A percentile compares a stretch with the other conserved stretches of the same genome.
Conservation (phyloP, 2,329 filamentous ascomycete species). For the Exophiala aquamarina region DNA sequence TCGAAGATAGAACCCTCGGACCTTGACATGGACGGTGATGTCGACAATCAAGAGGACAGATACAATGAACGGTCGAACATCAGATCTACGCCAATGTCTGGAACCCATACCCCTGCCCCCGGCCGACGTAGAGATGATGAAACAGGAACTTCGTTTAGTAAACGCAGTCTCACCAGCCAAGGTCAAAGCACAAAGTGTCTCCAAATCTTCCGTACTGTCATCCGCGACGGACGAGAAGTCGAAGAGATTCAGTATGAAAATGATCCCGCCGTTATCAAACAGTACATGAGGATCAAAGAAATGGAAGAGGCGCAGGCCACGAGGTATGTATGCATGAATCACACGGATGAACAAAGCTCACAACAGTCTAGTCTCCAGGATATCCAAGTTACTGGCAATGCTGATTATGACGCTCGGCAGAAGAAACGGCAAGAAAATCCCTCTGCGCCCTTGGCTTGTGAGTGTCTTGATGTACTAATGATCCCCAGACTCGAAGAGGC, state of each 20-base stretch:
- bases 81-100: slow-evolving; percentile 65
- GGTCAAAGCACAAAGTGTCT: slow-evolving; percentile 53
- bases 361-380: slow-evolving; percentile 17
- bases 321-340: slow-evolving; percentile 56
- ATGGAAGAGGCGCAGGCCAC: slow-evolving; percentile 69
- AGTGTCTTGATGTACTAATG: slow-evolving; percentile 4
- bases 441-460: slow-evolving; percentile 23
- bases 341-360: slow-evolving; percentile 4
- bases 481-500: slow-evolving; percentile 50
- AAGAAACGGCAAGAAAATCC: slow-evolving; percentile 51
- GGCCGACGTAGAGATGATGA: slow-evolving; percentile 65
- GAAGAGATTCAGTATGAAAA: slow-evolving; percentile 61
- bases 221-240: slow-evolving; percentile 62
- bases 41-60: slow-evolving; percentile 50
- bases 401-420: slow-evolving; percentile 64
- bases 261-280: slow-evolving; percentile 82
- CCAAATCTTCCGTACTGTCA: slow-evolving; percentile 67
- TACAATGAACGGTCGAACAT: slow-evolving; percentile 37
- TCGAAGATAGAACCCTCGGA: slow-evolving; percentile 72
- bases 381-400: slow-evolving; percentile 62
- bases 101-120: slow-evolving; percentile 59
- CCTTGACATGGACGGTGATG: slow-evolving; percentile 63
- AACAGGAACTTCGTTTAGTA: slow-evolving; percentile 74
- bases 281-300: slow-evolving; percentile 78
- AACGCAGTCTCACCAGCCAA: slow-evolving; percentile 67